Evolutionary conservation across 352 stramenopile species (phyloP).

Genomic region (Phytopythium helicoides): DNA sequence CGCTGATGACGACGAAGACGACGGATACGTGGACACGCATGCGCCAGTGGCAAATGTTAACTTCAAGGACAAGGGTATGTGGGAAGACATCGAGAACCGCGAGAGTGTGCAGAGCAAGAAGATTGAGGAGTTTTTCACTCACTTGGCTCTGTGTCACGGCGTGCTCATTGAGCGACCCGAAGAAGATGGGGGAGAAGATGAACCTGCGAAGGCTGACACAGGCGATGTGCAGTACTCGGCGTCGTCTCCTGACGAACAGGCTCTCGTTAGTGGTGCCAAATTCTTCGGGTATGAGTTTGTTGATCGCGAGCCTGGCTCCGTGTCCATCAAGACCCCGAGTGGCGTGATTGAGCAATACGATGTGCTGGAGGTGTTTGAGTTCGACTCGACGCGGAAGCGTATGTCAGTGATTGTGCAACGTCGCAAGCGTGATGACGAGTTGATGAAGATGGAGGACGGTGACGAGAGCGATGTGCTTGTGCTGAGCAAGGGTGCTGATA

Average conservation of each 20-base stretch:
- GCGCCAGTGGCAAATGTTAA: conserved; percentile 64
- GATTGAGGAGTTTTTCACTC: conserved; percentile 83
- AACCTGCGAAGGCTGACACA: not conserved
- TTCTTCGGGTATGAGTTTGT: conserved; percentile 85
- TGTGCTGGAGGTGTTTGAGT: conserved; percentile 93
- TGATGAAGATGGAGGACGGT: conserved; percentile 62
- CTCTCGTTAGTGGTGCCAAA: conserved; percentile 82
- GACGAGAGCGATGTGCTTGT: conserved; percentile 75
- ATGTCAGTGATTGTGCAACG: conserved; percentile 86
- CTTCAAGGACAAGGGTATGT: conserved; percentile 70
- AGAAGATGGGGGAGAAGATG: conserved; percentile 8
- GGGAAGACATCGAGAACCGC: conserved; percentile 46
- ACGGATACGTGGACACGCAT: conserved; percentile 20
- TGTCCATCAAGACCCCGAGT: conserved; percentile 64
- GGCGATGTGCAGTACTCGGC: conserved; percentile 75
- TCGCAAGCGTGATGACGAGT: conserved; percentile 63
- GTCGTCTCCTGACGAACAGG: conserved; percentile 87
- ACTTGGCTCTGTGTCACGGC: conserved; percentile 92
- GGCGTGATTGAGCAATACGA: conserved; percentile 74
- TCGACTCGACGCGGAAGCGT: conserved; percentile 87
- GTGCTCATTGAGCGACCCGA: conserved; percentile 94
- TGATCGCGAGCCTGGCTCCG: conserved; percentile 60
- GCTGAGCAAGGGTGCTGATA: conserved; percentile 82
- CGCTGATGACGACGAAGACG: conserved; percentile 39
- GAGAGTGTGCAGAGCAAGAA: conserved; percentile 36